Percentiles rank a stretch among this genome's conserved stretches.
Conservation (phyloP, 768 basidiomycete species). For the Mycena alexandri region DNA sequence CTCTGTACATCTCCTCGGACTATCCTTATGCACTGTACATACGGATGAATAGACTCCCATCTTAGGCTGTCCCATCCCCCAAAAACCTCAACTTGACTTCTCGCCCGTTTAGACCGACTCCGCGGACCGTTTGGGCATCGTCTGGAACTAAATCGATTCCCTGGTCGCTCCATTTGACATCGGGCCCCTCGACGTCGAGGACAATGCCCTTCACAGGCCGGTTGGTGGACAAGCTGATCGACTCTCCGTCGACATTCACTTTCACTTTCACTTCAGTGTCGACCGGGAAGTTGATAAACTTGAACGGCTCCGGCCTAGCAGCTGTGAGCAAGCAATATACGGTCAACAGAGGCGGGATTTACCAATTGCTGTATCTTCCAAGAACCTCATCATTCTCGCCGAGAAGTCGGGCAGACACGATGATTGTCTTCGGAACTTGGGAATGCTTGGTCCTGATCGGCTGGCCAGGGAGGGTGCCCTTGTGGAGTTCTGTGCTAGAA, state of each 20-base stretch:
- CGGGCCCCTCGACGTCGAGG: conserved; percentile 80
- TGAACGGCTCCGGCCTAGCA: conserved; percentile 93
- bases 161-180: conserved; percentile 88
- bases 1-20: conserved; percentile 32
- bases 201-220: conserved; percentile 91
- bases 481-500: conserved; percentile 86
- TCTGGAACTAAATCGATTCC: conserved; percentile 91
- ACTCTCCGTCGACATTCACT: conserved; percentile 65
- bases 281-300: conserved; percentile 87
- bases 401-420: conserved; percentile 79
- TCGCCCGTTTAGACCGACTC: conserved; percentile 76
- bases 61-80: conserved; percentile 79
- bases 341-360: conserved; percentile 43
- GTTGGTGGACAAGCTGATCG: conserved; percentile 65
- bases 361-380: conserved; percentile 84
- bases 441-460: conserved; percentile 73
- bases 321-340: neutral
- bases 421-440: conserved; percentile 73
- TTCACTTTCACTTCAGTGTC: conserved; percentile 70
- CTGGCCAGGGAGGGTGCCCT: conserved; percentile 79
- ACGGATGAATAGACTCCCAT: conserved; percentile 23
- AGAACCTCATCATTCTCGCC: conserved; percentile 69
- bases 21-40: conserved; percentile 30
- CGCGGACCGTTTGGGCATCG: conserved; percentile 80
- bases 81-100: conserved; percentile 75